Evolutionary conservation across 2,329 filamentous ascomycete species (phyloP), one percentile per base, ranked within the genome.

Genomic region (Pyrenophora teres): DNA sequence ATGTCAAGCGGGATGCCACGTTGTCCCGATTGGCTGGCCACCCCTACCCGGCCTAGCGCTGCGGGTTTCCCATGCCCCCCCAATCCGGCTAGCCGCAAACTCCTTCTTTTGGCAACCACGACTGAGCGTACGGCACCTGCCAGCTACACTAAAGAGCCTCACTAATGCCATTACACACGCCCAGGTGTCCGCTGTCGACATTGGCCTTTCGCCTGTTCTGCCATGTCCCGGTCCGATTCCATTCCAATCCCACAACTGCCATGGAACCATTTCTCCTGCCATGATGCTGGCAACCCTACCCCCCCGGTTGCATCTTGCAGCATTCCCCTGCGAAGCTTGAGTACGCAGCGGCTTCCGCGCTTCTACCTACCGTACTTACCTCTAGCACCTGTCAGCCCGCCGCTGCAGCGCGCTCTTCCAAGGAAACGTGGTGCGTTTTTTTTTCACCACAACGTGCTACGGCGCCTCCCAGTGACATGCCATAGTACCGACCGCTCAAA

Each of bases 261-360:
- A 50, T 45, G 46, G 46, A 39, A 44, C 40, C 40, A 50, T 18
- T 37, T 41, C 27, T 53, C 27, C 36, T 45, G 36, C 38, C 30
- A 50, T 50, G 21, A 16, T 35, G 25, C 45, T 35, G 5, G 16
- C 40, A 21, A 36, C 25, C 39, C 19, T 21, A 39, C 45, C 45
- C 40, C 40, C 40, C 35, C 30, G 43, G 18, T 40, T 38, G 27
- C 15, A 33, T 52, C 15, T 23, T 35, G 44, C 44, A 49, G 50
- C 19, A n/a, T 44, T 18, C 9, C 49, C 38, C 33, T 38, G 30
- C 27, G 10, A 47, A 39, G 25, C 44, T 40, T 16, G 15, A 33
- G 25, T 4, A 30, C 25, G 25, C 9, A 30, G 44, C 40, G 50
- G 50, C 45, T 40, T 49, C 39, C 38, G 49, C 49, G 50, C 45